Base-by-base conservation (phyloP, 305 asterid species). In the Fraxinus floribunda region DNA sequence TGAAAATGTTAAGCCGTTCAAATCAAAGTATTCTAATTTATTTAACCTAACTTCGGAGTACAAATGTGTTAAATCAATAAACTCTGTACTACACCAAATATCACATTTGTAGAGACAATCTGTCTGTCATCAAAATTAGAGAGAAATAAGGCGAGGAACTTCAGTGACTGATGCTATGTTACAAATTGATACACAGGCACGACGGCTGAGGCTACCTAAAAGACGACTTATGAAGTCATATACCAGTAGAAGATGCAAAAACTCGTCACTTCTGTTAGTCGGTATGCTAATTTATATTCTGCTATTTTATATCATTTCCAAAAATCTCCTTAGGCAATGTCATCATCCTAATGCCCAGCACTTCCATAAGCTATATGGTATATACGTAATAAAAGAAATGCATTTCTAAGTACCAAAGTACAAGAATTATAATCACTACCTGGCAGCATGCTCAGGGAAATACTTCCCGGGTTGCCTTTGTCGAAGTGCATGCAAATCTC, bases 391-490 rank as follows among this genome's bases (percentile, higher is more conserved):
- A n/a, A 9, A 73, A 73, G 49, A n/a, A n/a, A n/a, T n/a, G n/a
- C n/a, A n/a, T n/a, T n/a, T n/a, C n/a, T n/a, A n/a, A n/a, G n/a
- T n/a, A n/a, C n/a, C n/a, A n/a, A n/a, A n/a, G n/a, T n/a, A n/a
- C n/a, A 74, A 30, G n/a, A 76, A 29, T 73, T 35, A 18, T 60
- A 85, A 75, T 44, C 38, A 88, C 78, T 79, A 90, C 93, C 93
- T 88, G 79, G 93, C 93, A 64, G 93, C 91, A 81, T 88, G 90
- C 85, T 90, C 93, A 0, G 90, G 84, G 44, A 90, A 90, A 83
- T 75, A 83, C 77, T 88, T 90, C 39, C 93, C 93, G 2, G 93
- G 89, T 83, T 90, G 93, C 39, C 84, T 87, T 76, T 90, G 93
- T 60, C 93, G 81, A 81, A 90, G 91, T 18, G 88, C 90, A 41